A percentile compares a stretch with the other conserved stretches of the same genome.
Conservation (phyloP, 257 asterid genomes). For the Fraxinus excelsior region DNA sequence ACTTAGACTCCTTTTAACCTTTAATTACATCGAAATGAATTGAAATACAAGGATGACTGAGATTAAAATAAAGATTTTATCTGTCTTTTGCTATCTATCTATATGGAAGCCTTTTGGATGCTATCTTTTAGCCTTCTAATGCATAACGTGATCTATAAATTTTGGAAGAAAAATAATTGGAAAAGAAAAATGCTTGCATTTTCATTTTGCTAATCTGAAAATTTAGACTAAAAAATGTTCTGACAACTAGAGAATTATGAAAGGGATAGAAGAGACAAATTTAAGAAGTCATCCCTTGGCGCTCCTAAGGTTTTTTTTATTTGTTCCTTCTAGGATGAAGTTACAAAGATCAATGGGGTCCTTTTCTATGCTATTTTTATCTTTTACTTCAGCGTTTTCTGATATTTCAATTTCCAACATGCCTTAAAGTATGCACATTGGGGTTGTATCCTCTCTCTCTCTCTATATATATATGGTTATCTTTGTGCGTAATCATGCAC, state of each 20-base stretch:
- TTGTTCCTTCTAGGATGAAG: background rate
- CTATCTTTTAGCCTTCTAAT: background rate
- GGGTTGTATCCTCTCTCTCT: no score
- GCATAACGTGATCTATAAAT: background rate
- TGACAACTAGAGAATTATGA: background rate
- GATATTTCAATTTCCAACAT: no score
- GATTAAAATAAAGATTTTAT: background rate
- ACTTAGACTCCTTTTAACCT: no score
- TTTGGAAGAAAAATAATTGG: background rate
- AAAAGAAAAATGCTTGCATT: background rate
- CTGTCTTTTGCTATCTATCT: background rate
- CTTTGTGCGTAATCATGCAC: no score
- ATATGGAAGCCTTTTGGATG: slow-evolving; percentile 1
- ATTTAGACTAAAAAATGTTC: background rate
- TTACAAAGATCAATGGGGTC: background rate
- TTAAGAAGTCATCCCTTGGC: background rate
- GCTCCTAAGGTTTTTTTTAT: background rate
- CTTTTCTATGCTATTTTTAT: background rate
- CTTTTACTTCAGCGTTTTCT: no score
- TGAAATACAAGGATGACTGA: background rate
- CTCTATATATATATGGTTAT: no score
- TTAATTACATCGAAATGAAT: no score
- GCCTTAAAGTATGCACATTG: no score
- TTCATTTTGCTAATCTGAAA: no score
- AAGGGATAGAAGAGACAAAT: background rate